Conservation (phyloP, 257 asterid genomes). For the Solanum appendiculatum region DNA sequence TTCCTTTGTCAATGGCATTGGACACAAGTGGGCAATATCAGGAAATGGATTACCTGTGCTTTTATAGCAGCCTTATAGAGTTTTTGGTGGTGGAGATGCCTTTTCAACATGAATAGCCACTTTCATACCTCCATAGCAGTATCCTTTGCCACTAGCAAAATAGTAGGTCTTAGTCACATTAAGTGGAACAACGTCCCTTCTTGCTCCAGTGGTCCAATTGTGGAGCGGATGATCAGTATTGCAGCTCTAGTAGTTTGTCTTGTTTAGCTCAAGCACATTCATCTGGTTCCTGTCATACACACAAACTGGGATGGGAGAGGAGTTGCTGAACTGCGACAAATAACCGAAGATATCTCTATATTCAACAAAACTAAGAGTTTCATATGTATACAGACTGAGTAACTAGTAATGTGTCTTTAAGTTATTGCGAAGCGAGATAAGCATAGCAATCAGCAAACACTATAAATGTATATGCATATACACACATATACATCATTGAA, state of each 20-base stretch:
- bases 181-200: constrained; percentile 81
- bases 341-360: neutral
- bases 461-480: neutral
- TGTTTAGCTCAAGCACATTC: constrained; percentile 76
- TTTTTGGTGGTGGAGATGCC: constrained; percentile 54
- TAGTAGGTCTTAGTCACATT: constrained; percentile 56
- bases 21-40: neutral
- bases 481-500: neutral
- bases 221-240: constrained; percentile 44
- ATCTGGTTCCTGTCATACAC: constrained; percentile 62
- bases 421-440: neutral
- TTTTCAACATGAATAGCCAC: constrained; percentile 46
- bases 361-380: neutral
- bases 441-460: neutral
- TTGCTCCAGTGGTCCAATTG: constrained; percentile 80
- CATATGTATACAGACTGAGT: neutral
- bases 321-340: neutral
- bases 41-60: constrained; percentile 41
- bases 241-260: constrained; percentile 57
- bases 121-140: constrained; percentile 77
- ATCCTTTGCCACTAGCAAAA: constrained; percentile 77
- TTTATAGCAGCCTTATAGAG: constrained; percentile 49
- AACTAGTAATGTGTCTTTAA: neutral
- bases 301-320: constrained; percentile 32
- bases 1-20: constrained; percentile 82